Evolutionary conservation across 192 early-diverging fungal genomes (phyloP), one percentile per base, ranked within the genome.

Genomic region (Umbelopsis vinacea): DNA sequence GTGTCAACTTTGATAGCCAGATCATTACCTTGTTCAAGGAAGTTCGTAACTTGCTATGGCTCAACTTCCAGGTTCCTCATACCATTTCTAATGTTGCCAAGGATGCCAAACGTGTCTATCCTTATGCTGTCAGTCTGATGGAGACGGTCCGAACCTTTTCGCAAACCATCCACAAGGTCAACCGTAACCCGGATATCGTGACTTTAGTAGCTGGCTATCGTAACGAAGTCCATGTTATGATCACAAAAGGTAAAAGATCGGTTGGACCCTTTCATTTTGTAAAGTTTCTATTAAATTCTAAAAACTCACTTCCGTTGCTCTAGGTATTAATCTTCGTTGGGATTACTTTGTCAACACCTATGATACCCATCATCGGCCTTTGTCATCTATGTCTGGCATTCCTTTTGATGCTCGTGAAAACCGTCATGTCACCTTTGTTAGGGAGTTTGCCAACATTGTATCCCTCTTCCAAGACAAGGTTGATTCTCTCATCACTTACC

Each of bases 1-100:
- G 86, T 60, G 89, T 99, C 70, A 97, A 95, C 75, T 99, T 99
- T 81, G 97, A 99, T 73, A 82, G 87, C 1, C 94, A 96, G 77
- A 89, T 95, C 69, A 95, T 99, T 68, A 93, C 95, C 0, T 82
- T 99, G 66, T 99, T 99, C 85, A 99, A 99, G 82, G 98, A 99
- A 81, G 97, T 99, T 37, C 89, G 97, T 43, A 95, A 99, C 78
- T 82, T 99, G 74, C 72, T 95, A n/a, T 98, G 95, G 95, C 85
- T 99, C 19, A 92, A 94, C 38, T 99, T 93, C 83, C 92, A 89
- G 72, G 93, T 99, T 0, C 97, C 97, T 23, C 92, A 94, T 66
- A 90, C 92, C 46, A 89, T 99, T 72, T 85, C 90, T 38, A 95
- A 91, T 81, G 86, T 95, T 55, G 95, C 96, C 29, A 96, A 96